Evolutionary conservation across 768 basidiomycete genomes (phyloP).

Genomic region (Mycena latifolia): DNA sequence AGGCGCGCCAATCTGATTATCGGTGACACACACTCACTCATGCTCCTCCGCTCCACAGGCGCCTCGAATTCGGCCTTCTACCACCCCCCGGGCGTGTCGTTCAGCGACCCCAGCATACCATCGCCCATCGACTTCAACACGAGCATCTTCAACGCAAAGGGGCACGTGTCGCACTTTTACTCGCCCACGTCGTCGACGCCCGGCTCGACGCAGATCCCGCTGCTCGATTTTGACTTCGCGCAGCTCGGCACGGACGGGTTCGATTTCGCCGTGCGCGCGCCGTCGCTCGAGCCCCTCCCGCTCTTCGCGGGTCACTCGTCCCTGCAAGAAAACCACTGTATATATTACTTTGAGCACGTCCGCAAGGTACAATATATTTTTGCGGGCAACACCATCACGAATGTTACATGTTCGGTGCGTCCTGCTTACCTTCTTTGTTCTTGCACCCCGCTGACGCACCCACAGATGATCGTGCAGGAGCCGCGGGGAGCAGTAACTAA

Average conservation of each 20-base stretch:
- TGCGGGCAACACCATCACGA: slow-evolving; percentile 70
- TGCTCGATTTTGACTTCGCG: slow-evolving; percentile 47
- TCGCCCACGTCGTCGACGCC: slow-evolving; percentile 41
- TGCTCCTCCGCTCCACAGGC: too few relatives aligned
- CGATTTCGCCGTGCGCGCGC: slow-evolving; percentile 46
- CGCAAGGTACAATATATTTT: slow-evolving; percentile 76
- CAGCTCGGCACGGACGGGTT: slow-evolving; percentile 49
- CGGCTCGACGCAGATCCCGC: slow-evolving; percentile 35
- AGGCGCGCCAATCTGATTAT: slow-evolving; percentile 15
- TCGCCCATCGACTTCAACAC: slow-evolving; percentile 39
- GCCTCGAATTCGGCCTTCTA: slow-evolving; percentile 54
- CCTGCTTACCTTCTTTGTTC: neutral
- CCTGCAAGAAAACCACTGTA: slow-evolving; percentile 68
- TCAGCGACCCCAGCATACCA: slow-evolving; percentile 47
- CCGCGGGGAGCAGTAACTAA: slow-evolving; percentile 79
- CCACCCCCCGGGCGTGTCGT: slow-evolving; percentile 49
- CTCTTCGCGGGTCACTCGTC: slow-evolving; percentile 52
- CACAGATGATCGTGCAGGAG: slow-evolving; percentile 69
- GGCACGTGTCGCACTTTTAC: too few relatives aligned
- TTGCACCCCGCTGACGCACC: slow-evolving; percentile 15
- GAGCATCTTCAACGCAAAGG: slow-evolving; percentile 22
- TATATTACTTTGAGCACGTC: slow-evolving; percentile 83
- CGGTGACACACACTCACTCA: slow-evolving; percentile 36
- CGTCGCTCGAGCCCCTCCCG: slow-evolving; percentile 41
- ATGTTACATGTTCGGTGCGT: slow-evolving; percentile 76